Evolutionary conservation across 495 filamentous ascomycete genomes (phyloP).

Genomic region (Xylaria intraflava): DNA sequence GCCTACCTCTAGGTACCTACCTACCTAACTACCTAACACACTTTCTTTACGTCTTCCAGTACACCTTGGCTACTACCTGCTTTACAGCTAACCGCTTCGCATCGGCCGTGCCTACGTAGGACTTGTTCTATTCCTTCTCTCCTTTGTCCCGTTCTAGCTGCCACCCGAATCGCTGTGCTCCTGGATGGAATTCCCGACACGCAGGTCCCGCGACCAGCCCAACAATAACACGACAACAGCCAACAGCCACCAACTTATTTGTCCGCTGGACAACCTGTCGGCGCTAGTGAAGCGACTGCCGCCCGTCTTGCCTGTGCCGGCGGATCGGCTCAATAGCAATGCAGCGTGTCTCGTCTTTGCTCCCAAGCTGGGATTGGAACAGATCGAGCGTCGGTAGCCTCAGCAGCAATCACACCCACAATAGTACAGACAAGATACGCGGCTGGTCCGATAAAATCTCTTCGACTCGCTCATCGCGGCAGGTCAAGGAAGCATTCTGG

Average conservation of each 20-base stretch:
- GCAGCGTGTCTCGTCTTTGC: constrained; percentile 46
- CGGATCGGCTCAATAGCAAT: constrained; percentile 25
- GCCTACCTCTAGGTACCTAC: no score
- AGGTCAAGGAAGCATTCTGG: constrained; percentile 63
- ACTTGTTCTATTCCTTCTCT: background rate
- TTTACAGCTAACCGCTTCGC: background rate
- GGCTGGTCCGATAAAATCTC: constrained; percentile 42
- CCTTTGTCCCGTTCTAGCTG: constrained; percentile 1
- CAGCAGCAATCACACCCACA: constrained; percentile 9
- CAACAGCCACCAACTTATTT: background rate
- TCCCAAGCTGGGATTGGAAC: constrained; percentile 45
- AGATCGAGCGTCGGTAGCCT: constrained; percentile 22
- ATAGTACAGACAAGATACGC: constrained; percentile 37
- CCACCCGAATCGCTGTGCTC: background rate
- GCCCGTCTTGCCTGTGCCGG: constrained; percentile 4
- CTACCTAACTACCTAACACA: no score
- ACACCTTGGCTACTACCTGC: background rate
- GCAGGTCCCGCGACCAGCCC: background rate
- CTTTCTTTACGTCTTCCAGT: background rate
- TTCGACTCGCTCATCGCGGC: constrained; percentile 26
- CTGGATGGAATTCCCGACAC: background rate
- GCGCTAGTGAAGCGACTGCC: constrained; percentile 1
- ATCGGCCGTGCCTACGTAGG: background rate
- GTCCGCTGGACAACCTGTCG: background rate
- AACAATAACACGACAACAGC: background rate